Evolutionary conservation across 2,329 filamentous ascomycete species (phyloP).

Genomic region (Hawksworthiomyces lignivorus): DNA sequence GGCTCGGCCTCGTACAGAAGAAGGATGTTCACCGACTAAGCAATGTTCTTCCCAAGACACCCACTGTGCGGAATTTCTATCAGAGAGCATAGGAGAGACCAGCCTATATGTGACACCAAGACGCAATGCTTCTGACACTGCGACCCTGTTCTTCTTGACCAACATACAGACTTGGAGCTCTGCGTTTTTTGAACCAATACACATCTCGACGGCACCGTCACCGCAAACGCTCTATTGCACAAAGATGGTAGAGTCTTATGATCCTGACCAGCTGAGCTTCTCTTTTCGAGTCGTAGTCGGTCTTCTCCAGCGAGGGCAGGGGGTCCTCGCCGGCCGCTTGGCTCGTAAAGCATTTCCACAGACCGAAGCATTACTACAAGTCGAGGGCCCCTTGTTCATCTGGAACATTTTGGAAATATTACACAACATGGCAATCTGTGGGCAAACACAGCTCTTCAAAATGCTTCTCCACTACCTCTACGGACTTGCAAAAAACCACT

Average conservation of each 20-base stretch:
- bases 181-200: background rate
- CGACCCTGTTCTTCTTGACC: conserved; percentile 6
- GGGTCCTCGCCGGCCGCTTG: conserved; percentile 14
- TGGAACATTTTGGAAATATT: conserved; percentile 1
- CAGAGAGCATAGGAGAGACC: too few relatives aligned
- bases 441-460: background rate
- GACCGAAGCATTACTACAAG: conserved; percentile 13
- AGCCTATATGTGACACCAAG: too few relatives aligned
- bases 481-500: background rate
- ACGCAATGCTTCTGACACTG: too few relatives aligned
- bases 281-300: conserved; percentile 14
- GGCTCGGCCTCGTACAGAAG: too few relatives aligned
- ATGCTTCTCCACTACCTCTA: conserved; percentile 1
- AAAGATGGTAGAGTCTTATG: conserved; percentile 6
- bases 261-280: too few relatives aligned
- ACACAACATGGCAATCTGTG: background rate
- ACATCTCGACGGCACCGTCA: background rate
- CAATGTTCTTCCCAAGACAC: too few relatives aligned
- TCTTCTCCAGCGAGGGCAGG: conserved; percentile 13
- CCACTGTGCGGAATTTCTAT: too few relatives aligned
- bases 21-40: too few relatives aligned
- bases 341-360: conserved; percentile 19
- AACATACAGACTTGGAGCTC: conserved; percentile 8
- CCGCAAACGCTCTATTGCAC: background rate
- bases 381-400: conserved; percentile 10